Evolutionary conservation across 1,139 yeast species (phyloP).

Genomic region (Debaryomycetaceae sp.): DNA sequence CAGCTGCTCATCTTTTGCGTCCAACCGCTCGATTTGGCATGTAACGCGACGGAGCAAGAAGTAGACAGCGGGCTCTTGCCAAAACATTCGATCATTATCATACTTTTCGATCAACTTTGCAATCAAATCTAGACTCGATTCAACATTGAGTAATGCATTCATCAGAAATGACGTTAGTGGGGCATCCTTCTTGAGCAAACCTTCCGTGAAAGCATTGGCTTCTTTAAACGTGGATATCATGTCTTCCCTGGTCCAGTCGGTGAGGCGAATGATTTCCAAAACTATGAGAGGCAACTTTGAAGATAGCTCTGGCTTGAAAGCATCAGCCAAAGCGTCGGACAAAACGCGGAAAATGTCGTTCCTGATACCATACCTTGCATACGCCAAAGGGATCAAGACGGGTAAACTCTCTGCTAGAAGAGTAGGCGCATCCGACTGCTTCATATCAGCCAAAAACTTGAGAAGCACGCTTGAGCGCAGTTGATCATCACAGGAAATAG

Average conservation of each 20-base stretch:
- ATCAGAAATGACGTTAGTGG: constrained; percentile 6
- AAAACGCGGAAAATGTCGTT: constrained; percentile 19
- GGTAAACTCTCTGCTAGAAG: constrained; percentile 26
- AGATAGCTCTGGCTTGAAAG: constrained; percentile 10
- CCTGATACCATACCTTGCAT: constrained; percentile 29
- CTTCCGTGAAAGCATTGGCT: constrained; percentile 4
- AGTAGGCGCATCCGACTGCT: constrained; percentile 6
- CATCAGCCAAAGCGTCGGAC: constrained; percentile 4
- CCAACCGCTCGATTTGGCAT: constrained; percentile 11
- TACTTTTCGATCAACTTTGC: constrained; percentile 11
- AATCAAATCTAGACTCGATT: constrained; percentile 17
- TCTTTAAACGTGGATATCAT: constrained; percentile 6
- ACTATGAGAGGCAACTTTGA: constrained; percentile 20
- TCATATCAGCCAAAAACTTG: constrained; percentile 7
- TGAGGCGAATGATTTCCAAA: constrained; percentile 20
- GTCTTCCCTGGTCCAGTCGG: constrained; percentile 28
- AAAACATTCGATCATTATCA: constrained; percentile 12
- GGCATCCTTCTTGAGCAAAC: constrained; percentile 3
- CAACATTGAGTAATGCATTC: constrained; percentile 13
- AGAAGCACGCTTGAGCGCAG: constrained; percentile 1
- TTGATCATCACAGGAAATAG: constrained; percentile 8
- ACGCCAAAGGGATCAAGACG: constrained; percentile 32
- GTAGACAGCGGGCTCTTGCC: constrained; percentile 25
- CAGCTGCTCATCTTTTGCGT: constrained; percentile 12
- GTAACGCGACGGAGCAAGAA: constrained; percentile 28